Evolutionary conservation across 768 basidiomycete species (phyloP).

Genomic region (Wakefieldia striispora): DNA sequence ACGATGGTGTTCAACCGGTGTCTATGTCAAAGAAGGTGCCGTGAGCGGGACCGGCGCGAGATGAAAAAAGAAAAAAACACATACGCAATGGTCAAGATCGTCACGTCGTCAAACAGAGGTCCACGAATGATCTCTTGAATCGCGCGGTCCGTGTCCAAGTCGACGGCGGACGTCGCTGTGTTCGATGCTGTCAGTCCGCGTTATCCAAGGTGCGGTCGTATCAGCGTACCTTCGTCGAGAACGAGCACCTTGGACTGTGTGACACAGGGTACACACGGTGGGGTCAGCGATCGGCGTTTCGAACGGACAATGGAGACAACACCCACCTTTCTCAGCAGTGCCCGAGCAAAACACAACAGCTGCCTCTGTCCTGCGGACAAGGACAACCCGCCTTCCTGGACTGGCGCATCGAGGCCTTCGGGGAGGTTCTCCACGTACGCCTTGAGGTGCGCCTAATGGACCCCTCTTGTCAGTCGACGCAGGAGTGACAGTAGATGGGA

Average conservation of each 20-base stretch:
- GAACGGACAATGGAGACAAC: neutral
- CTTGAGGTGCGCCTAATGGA: constrained; percentile 58
- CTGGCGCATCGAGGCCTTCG: constrained; percentile 67
- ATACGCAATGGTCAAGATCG: constrained; percentile 85
- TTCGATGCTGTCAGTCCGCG: neutral
- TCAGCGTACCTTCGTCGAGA: constrained; percentile 76
- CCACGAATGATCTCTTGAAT: constrained; percentile 88
- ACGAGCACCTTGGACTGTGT: constrained; percentile 79
- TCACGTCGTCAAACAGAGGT: constrained; percentile 70
- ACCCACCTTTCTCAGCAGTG: constrained; percentile 68
- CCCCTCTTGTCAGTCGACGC: neutral
- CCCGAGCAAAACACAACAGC: constrained; percentile 85
- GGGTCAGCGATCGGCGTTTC: neutral
- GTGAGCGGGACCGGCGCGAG: neutral
- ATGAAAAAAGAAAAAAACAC: constrained; percentile 20
- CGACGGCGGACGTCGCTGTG: constrained; percentile 83
- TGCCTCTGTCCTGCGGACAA: constrained; percentile 86
- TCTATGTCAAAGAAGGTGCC: constrained; percentile 32
- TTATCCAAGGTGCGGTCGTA: neutral
- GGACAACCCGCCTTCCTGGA: constrained; percentile 78
- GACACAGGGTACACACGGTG: neutral
- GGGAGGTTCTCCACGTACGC: constrained; percentile 64
- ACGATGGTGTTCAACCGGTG: constrained; percentile 84
- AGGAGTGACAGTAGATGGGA: neutral
- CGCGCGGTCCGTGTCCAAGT: constrained; percentile 84